These are phyloP conservation scores for Paecilomyces dactylethromorphus DNA, from an alignment of 2,329 filamentous ascomycete species.

Conservation along the genomic window DNA sequence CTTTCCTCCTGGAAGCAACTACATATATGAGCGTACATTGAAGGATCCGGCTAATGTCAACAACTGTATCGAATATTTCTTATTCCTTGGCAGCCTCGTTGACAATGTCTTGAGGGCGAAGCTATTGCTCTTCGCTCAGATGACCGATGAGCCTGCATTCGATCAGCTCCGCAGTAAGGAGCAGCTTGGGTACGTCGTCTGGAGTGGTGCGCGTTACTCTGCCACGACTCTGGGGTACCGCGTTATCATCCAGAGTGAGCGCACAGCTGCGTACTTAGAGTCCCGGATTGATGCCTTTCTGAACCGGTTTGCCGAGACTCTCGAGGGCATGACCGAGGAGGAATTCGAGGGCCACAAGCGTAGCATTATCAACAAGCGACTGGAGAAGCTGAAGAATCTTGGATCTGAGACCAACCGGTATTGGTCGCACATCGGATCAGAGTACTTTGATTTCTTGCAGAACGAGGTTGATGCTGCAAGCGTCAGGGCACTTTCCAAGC, in stretches of 20 bases:
- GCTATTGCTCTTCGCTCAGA: conserved; percentile 75
- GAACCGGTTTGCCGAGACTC: conserved; percentile 54
- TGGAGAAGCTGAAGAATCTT: conserved; percentile 91
- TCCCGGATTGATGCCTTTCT: conserved; percentile 83
- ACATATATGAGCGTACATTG: conserved; percentile 70
- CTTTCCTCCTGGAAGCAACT: conserved; percentile 74
- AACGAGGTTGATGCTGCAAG: conserved; percentile 70
- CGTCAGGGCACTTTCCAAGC: conserved; percentile 68
- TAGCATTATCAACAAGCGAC: conserved; percentile 75
- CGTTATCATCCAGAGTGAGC: conserved; percentile 90
- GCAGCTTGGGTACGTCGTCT: conserved; percentile 94
- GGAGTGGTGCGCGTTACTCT: conserved; percentile 66
- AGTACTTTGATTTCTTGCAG: conserved; percentile 84
- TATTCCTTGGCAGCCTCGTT: conserved; percentile 62
- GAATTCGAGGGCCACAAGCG: conserved; percentile 90
- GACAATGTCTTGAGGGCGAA: conserved; percentile 68
- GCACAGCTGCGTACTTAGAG: conserved; percentile 75
- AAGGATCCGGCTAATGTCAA: conserved; percentile 87
- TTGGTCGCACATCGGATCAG: conserved; percentile 77
- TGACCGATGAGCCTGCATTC: conserved; percentile 88
- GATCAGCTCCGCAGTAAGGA: conserved; percentile 95
- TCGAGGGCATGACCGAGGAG: conserved; percentile 69
- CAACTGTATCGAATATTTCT: conserved; percentile 73
- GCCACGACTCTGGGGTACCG: conserved; percentile 78
- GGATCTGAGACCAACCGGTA: conserved; percentile 75